phyloP scores from a whole-genome alignment of 352 stramenopile genomes.

The Globisporangium heterothallicum region DNA sequence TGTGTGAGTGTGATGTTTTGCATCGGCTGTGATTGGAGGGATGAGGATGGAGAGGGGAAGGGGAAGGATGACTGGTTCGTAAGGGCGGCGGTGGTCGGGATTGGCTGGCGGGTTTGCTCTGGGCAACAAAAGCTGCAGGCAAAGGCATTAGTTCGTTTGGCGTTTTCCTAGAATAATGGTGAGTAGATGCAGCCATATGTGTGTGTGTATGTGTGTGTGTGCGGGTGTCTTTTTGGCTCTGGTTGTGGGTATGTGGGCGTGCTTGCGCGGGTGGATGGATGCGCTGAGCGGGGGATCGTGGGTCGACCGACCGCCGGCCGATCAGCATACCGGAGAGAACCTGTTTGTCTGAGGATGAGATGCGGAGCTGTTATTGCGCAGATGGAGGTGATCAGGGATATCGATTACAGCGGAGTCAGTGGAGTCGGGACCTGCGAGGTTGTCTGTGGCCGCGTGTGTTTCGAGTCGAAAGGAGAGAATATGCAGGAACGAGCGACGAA shows the following conservation, averaged over 20 bases:
- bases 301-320: too few relatives aligned
- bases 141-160: conserved; percentile 77
- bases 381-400: too few relatives aligned
- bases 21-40: conserved; percentile 29
- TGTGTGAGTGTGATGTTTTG: background rate
- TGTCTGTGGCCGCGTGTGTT: too few relatives aligned
- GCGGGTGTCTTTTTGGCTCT: background rate
- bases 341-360: too few relatives aligned
- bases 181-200: conserved; percentile 15
- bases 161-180: conserved; percentile 85
- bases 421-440: too few relatives aligned
- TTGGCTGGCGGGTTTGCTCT: conserved; percentile 14
- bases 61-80: conserved; percentile 76
- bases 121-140: conserved; percentile 6
- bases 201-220: background rate
- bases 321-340: too few relatives aligned
- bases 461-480: too few relatives aligned
- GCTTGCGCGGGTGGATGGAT: background rate
- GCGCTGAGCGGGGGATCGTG: background rate
- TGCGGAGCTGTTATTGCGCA: too few relatives aligned
- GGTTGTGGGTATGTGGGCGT: background rate
- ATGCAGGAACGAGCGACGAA: too few relatives aligned
- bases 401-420: too few relatives aligned
- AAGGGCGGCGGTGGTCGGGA: conserved; percentile 26
- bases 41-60: conserved; percentile 17